Conservation (phyloP, 1,139 yeast genomes). For the Debaryomycetaceae sp. region DNA sequence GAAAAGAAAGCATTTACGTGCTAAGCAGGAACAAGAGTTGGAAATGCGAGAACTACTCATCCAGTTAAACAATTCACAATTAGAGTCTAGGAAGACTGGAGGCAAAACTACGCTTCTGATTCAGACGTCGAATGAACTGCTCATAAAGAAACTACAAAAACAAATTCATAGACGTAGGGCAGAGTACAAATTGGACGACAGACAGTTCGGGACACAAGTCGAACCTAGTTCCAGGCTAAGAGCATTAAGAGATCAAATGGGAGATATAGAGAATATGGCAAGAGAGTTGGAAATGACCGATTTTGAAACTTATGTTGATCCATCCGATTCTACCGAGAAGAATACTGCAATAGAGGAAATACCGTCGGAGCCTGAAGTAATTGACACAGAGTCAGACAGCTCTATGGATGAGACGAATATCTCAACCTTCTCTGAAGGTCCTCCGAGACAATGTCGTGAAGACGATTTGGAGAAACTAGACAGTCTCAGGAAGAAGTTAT, state of each 20-base stretch:
- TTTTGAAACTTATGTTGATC: slow-evolving; percentile 46
- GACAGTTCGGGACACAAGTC: slow-evolving; percentile 53
- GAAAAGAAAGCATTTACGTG: slow-evolving; percentile 65
- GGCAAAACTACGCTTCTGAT: slow-evolving; percentile 39
- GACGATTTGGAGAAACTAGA: slow-evolving; percentile 48
- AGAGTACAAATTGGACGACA: slow-evolving; percentile 55
- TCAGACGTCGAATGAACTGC: slow-evolving; percentile 40
- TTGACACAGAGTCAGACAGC: slow-evolving; percentile 14
- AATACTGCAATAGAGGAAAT: slow-evolving; percentile 7
- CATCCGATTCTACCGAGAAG: slow-evolving; percentile 9
- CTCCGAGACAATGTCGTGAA: slow-evolving; percentile 33
- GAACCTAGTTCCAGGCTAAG: slow-evolving; percentile 80
- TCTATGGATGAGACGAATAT: slow-evolving; percentile 14
- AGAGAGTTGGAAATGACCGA: slow-evolving; percentile 84
- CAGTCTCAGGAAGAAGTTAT: slow-evolving; percentile 53
- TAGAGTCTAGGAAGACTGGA: slow-evolving; percentile 28
- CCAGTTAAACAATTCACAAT: slow-evolving; percentile 47
- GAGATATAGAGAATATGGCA: slow-evolving; percentile 78
- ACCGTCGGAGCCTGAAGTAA: slow-evolving; percentile 11
- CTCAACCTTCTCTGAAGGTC: slow-evolving; percentile 14
- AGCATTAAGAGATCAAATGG: slow-evolving; percentile 80
- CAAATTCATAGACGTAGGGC: slow-evolving; percentile 63
- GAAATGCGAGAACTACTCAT: slow-evolving; percentile 84
- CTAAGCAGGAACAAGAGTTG: slow-evolving; percentile 81
- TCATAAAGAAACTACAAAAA: slow-evolving; percentile 50